Conservation (phyloP, 352 stramenopile genomes). For the Phytophthora pisi region DNA sequence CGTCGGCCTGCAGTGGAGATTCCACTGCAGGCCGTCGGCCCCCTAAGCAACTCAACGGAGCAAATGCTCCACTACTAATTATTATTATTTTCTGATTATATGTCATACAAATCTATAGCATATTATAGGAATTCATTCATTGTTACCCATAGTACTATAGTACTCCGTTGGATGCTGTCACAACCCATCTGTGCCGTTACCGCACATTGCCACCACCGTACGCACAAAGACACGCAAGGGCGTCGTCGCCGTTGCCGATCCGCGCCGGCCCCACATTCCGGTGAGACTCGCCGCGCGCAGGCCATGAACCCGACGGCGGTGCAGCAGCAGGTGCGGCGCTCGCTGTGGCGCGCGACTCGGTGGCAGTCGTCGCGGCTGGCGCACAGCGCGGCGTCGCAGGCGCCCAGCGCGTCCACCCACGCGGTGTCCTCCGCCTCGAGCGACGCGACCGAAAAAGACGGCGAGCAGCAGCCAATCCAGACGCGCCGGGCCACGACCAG, state of each 20-base stretch:
- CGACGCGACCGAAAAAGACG: constrained; percentile 6
- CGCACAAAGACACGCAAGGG: constrained; percentile 16
- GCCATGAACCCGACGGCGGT: constrained; percentile 23
- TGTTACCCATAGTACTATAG: too few relatives aligned
- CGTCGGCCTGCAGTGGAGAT: too few relatives aligned
- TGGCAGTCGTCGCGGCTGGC: constrained; percentile 12
- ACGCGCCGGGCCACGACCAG: constrained; percentile 15
- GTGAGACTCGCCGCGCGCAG: background rate
- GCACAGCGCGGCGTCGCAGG: constrained; percentile 9
- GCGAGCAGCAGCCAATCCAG: constrained; percentile 6
- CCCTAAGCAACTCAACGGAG: too few relatives aligned
- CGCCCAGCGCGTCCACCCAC: constrained; percentile 2
- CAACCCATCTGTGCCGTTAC: background rate
- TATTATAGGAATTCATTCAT: too few relatives aligned
- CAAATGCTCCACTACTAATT: too few relatives aligned
- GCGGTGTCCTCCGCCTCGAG: background rate
- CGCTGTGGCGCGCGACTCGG: constrained; percentile 22
- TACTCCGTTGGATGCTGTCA: background rate
- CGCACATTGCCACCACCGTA: background rate
- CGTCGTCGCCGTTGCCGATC: constrained; percentile 5
- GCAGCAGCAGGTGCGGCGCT: constrained; percentile 21
- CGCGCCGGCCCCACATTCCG: constrained; percentile 22
- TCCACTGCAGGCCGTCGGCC: too few relatives aligned
- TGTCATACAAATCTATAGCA: too few relatives aligned
- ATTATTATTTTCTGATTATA: too few relatives aligned